A percentile compares a stretch with the other conserved stretches of the same genome.
Conservation (phyloP, 2,329 filamentous ascomycete genomes). For the Onygenales sp. region DNA sequence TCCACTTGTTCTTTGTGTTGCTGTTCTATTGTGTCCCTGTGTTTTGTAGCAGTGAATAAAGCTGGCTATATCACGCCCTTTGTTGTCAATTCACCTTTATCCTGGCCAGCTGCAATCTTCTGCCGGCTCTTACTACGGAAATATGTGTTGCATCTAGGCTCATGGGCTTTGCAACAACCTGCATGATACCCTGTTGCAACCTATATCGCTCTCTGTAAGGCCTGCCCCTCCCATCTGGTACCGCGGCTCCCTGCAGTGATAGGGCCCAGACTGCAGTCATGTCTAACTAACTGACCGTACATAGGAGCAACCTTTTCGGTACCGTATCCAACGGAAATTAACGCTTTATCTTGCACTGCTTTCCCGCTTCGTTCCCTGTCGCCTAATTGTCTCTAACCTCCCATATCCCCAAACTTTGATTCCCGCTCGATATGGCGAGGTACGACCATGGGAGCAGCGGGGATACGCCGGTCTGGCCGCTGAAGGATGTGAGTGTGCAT, state of each 20-base stretch:
- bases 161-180: no score
- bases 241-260: no score
- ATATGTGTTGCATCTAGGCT: no score
- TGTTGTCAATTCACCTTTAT: neutral
- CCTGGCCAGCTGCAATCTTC: neutral
- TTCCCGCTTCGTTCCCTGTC: neutral
- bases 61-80: neutral
- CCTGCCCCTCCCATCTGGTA: no score
- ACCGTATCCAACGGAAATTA: neutral
- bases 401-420: neutral
- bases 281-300: no score
- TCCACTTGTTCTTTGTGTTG: neutral
- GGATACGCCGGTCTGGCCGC: conserved; percentile 22
- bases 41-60: neutral
- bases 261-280: no score
- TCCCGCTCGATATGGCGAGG: neutral
- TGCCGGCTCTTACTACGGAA: no score
- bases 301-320: no score
- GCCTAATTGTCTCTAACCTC: neutral
- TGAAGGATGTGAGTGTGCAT: conserved; percentile 26
- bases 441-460: conserved; percentile 2
- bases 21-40: neutral
- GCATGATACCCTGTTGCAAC: no score
- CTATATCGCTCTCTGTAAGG: no score
- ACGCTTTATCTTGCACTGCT: neutral